Evolutionary conservation across 768 basidiomycete species (phyloP).

Genomic region (Tylopilus balloui): DNA sequence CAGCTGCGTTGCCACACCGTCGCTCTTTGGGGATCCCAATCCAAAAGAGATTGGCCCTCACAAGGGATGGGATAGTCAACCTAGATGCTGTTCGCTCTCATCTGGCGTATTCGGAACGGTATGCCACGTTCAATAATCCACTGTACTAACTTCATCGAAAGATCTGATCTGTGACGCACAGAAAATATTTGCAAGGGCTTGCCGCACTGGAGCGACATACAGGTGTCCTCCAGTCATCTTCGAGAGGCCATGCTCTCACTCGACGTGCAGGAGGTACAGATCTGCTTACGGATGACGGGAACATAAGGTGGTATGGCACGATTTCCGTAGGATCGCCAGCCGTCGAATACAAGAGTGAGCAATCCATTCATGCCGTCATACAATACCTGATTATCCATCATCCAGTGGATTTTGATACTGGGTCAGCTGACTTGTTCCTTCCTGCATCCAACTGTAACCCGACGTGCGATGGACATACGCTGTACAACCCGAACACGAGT

Average conservation of each 20-base stretch:
- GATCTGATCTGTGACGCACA: constrained; percentile 7
- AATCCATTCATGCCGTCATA: not conserved
- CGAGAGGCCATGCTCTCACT: not conserved
- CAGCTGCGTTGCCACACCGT: constrained; percentile 14
- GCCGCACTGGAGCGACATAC: constrained; percentile 6
- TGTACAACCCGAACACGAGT: constrained; percentile 34
- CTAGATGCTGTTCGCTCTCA: constrained; percentile 13
- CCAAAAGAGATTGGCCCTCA: constrained; percentile 11
- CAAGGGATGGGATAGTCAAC: constrained; percentile 15
- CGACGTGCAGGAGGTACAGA: constrained; percentile 8
- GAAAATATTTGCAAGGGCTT: constrained; percentile 18
- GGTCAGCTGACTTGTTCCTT: constrained; percentile 34
- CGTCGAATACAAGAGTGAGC: constrained; percentile 18
- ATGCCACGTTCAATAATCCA: not conserved
- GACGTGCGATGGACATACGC: constrained; percentile 32
- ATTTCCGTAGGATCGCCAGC: constrained; percentile 25
- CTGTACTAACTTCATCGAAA: not conserved
- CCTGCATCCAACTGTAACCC: constrained; percentile 26
- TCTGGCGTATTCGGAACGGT: constrained; percentile 11
- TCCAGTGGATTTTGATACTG: constrained; percentile 34
- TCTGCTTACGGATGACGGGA: constrained; percentile 14
- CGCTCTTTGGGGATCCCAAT: constrained; percentile 17
- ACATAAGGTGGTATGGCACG: constrained; percentile 23
- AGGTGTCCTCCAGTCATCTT: not conserved
- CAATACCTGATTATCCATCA: not conserved